Evolutionary conservation across 2,329 filamentous ascomycete species (phyloP), one percentile per base, ranked within the genome.

Genomic region (Claviceps humidiphila): DNA sequence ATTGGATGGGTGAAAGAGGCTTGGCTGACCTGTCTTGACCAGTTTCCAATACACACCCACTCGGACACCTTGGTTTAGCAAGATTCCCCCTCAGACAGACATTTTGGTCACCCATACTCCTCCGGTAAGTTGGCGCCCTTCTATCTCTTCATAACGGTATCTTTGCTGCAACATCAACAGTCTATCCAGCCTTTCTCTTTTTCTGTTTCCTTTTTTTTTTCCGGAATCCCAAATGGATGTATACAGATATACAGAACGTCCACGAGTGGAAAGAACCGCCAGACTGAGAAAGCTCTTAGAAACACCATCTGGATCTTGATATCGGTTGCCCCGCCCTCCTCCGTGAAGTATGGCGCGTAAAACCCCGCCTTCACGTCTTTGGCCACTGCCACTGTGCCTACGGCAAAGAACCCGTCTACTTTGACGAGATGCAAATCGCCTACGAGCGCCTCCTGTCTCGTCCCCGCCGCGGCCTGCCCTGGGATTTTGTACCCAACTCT

Each of bases 81-180:
- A 78, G 20, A 72, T 95, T 5, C 88, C 89, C 0, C 66, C 72
- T 1, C 80, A 86, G 59, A 84, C 82, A 0, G 88, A 95, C 59
- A 78, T 95, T 50, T 74, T 95, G 14, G 69, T 95, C 46, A 94
- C 89, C 1, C 89, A 95, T 62, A 82, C 81, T 1, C 89, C 89
- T 30, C 87, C 89, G 1, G 76, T 78, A 68, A 57, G 68, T 37
- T 20, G 7, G 4, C 3, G 8, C 26, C 11, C 5, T 17, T 34
- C 4, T 11, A 7, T 37, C 30, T 22, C 14, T n/a, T 20, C 11
- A 13, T 16, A 13, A 2, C 1, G 7, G 13, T 14, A 5, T 47
- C 22, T 38, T 22, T 38, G 5, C 16, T 40, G 38, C 16, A 40
- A 16, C 38, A 8, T 8, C 38, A 40, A 40, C 38, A n/a, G 38